These are phyloP conservation scores for Fraxinus dipetala DNA, from an alignment of 305 asterid species.

Conservation along the genomic window DNA sequence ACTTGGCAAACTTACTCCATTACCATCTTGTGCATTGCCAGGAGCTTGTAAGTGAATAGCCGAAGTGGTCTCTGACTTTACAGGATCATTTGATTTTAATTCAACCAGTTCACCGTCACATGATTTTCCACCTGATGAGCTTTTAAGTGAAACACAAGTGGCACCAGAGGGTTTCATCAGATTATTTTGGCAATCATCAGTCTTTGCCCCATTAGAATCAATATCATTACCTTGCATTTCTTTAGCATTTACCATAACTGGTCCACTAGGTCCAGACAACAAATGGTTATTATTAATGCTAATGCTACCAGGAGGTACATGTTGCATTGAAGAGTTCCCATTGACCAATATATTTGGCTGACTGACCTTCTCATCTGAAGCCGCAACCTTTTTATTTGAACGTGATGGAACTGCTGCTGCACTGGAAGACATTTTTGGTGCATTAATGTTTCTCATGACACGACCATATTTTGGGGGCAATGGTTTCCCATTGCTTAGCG, in stretches of 20 bases:
- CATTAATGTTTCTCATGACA: constrained; percentile 71
- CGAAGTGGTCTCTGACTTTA: constrained; percentile 26
- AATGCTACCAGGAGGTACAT: constrained; percentile 30
- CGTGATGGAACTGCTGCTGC: constrained; percentile 39
- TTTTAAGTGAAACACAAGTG: constrained; percentile 39
- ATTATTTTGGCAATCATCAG: constrained; percentile 37
- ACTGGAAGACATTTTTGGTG: constrained; percentile 50
- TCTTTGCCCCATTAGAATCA: constrained; percentile 30
- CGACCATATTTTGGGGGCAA: constrained; percentile 98
- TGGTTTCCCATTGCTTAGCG: constrained; percentile 79
- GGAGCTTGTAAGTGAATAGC: constrained; percentile 34
- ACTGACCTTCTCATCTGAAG: constrained; percentile 45
- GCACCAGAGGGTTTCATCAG: constrained; percentile 31
- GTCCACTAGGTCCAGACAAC: constrained; percentile 22
- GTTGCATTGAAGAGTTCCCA: constrained; percentile 44
- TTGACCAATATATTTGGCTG: constrained; percentile 41
- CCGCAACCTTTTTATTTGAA: constrained; percentile 41
- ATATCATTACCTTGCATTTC: constrained; percentile 39
- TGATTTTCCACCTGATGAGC: constrained; percentile 29
- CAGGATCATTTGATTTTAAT: constrained; percentile 31
- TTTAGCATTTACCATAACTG: constrained; percentile 34
- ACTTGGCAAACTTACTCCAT: constrained; percentile 16
- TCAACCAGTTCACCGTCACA: constrained; percentile 37
- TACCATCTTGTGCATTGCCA: constrained; percentile 27
- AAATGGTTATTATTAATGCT: constrained; percentile 32